Base-by-base conservation (phyloP, 768 basidiomycete genomes). In the Wakefieldia striispora region DNA sequence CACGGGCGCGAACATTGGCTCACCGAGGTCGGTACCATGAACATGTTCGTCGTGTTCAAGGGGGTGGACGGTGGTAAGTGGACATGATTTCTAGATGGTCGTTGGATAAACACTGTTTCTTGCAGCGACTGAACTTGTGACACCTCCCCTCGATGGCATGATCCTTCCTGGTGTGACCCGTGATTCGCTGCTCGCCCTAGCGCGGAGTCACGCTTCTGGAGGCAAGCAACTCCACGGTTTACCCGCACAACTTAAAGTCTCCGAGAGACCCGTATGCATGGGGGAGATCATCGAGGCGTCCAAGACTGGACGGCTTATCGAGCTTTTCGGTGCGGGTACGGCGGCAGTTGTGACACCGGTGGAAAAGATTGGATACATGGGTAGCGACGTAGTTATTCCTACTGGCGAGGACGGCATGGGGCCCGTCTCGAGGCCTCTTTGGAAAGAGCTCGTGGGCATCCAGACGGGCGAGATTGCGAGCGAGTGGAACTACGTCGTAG, bases 1-100 rank as follows among this genome's bases (percentile, higher is more conserved):
- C 81, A 90, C 52, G 93, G 92, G 0, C 73, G 73, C 2, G 74
- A 78, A 43, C 73, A 78, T 54, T 63, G 73, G 53, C 59, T 79
- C 42, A 81, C 78, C 4, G 80, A 79, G 64, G 91, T 92, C 36
- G 93, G 93, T 36, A 92, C 91, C 1, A 95, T 95, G 93, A 95
- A 95, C 69, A 70, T 93, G 65, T 95, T 95, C 53, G 82, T 86
- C 38, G 89, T 85, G 4, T 83, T 94, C 69, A 81, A 79, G 64
- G 78, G 75, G 19, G 76, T 80, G 17, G 80, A 88, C 59, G 88
- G 88, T 41, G 72, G 86, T 83, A 45, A 50, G 75, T 53, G 42
- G 11, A 26, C 46, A 4, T 44, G 11, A 23, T 26, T 38, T 39
- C 31, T 17, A 8, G 12, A 10, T 2, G 33, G 21, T 29, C 20